These are phyloP conservation scores for Carallia pectinifolia DNA, from an alignment of 345 rosid species.

Conservation along the genomic window DNA sequence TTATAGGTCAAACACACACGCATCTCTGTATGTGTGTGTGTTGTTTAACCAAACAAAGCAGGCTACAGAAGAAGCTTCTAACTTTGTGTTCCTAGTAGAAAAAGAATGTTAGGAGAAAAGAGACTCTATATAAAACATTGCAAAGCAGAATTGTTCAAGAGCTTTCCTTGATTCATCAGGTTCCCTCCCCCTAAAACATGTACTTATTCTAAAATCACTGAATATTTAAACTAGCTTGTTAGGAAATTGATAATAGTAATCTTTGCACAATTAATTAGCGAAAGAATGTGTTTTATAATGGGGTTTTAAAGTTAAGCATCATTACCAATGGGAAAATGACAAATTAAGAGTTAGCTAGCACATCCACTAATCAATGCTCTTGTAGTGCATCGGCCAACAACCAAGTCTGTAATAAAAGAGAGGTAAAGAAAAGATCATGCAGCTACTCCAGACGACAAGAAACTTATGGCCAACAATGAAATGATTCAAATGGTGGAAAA, in stretches of 20 bases:
- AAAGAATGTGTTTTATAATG: background rate
- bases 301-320: conserved; percentile 14
- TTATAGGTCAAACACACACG: conserved; percentile 12
- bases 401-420: background rate
- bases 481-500: conserved; percentile 16
- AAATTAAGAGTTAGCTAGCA: background rate
- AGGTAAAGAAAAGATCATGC: conserved; percentile 4
- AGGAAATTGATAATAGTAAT: too few relatives aligned
- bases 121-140: too few relatives aligned
- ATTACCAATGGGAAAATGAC: background rate
- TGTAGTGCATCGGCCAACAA: conserved; percentile 12
- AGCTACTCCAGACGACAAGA: conserved; percentile 2
- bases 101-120: background rate
- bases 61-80: background rate
- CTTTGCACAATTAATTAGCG: too few relatives aligned
- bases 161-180: too few relatives aligned
- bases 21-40: background rate
- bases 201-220: too few relatives aligned
- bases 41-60: conserved; percentile 10
- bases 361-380: background rate
- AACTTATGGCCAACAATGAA: background rate
- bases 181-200: too few relatives aligned
- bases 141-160: too few relatives aligned
- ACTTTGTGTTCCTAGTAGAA: background rate
- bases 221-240: too few relatives aligned